phyloP scores from a whole-genome alignment of 2,329 filamentous ascomycete species.

The Hirsutella thompsonii region DNA sequence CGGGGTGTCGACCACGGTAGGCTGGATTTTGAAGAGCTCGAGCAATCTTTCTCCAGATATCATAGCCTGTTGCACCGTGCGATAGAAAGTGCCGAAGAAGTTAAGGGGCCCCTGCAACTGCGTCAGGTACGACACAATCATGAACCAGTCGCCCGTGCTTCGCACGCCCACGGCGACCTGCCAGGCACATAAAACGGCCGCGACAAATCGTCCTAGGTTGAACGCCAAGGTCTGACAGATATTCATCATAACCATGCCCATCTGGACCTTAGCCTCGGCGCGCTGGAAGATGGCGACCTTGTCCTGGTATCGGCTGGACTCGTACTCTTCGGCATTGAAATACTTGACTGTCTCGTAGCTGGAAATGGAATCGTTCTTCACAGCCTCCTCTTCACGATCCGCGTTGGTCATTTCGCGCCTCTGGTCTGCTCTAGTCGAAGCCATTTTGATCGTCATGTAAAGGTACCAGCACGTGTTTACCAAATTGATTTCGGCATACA shows the following conservation, averaged over 20 bases:
- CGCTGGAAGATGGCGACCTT: conserved; percentile 60
- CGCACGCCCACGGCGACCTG: conserved; percentile 58
- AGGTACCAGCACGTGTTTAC: conserved; percentile 94
- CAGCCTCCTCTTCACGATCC: conserved; percentile 86
- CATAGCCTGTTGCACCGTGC: conserved; percentile 91
- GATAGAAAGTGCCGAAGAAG: conserved; percentile 90
- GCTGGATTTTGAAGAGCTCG: conserved; percentile 91
- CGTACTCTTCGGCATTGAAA: conserved; percentile 73
- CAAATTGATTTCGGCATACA: conserved; percentile 81
- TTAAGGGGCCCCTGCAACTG: conserved; percentile 73
- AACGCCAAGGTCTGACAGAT: conserved; percentile 71
- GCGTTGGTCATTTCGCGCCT: conserved; percentile 90
- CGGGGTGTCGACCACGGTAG: conserved; percentile 72
- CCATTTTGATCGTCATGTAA: conserved; percentile 92
- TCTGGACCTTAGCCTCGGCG: conserved; percentile 64
- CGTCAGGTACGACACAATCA: conserved; percentile 62
- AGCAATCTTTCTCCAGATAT: conserved; percentile 93
- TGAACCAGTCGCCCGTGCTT: conserved; percentile 58
- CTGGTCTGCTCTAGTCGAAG: conserved; percentile 81
- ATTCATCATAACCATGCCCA: conserved; percentile 69
- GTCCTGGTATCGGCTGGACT: conserved; percentile 59
- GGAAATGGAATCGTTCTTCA: conserved; percentile 97
- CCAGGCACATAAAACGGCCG: conserved; percentile 62
- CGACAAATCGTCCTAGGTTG: conserved; percentile 60
- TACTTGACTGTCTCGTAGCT: conserved; percentile 96